Conservation (phyloP, 1,139 yeast species). For the Nadsonia commutata region DNA sequence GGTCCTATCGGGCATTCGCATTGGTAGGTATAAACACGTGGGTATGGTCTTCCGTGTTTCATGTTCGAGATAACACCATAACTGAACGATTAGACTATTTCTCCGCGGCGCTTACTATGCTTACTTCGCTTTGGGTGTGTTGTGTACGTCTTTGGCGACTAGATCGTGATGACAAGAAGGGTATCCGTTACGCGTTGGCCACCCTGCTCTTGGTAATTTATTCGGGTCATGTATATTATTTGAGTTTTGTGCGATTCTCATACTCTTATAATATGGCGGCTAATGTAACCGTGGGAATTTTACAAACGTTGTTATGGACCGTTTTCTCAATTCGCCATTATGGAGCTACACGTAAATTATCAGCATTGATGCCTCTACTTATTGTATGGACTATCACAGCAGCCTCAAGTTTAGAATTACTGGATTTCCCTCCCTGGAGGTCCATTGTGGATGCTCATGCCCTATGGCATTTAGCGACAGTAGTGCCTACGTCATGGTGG, state of each 20-base stretch:
- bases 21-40: constrained; percentile 73
- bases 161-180: constrained; percentile 28
- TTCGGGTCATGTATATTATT: constrained; percentile 46
- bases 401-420: constrained; percentile 79
- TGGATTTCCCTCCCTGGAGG: constrained; percentile 65
- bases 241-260: constrained; percentile 60
- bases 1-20: constrained; percentile 33
- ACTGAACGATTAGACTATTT: constrained; percentile 86
- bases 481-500: constrained; percentile 25
- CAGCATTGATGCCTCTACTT: constrained; percentile 37
- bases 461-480: constrained; percentile 57
- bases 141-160: constrained; percentile 42
- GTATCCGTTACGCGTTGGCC: constrained; percentile 25
- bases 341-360: constrained; percentile 14
- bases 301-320: constrained; percentile 50
- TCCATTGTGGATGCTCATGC: constrained; percentile 83
- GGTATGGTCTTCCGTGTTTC: constrained; percentile 75
- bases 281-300: constrained; percentile 60
- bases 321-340: constrained; percentile 19
- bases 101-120: constrained; percentile 80
- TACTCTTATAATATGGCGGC: constrained; percentile 92
- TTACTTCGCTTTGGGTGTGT: constrained; percentile 62
- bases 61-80: constrained; percentile 59
- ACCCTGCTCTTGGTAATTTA: constrained; percentile 36
- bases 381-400: constrained; percentile 38